phyloP scores from a whole-genome alignment of 1,139 yeast genomes.

The Meyerozyma carpophila region DNA sequence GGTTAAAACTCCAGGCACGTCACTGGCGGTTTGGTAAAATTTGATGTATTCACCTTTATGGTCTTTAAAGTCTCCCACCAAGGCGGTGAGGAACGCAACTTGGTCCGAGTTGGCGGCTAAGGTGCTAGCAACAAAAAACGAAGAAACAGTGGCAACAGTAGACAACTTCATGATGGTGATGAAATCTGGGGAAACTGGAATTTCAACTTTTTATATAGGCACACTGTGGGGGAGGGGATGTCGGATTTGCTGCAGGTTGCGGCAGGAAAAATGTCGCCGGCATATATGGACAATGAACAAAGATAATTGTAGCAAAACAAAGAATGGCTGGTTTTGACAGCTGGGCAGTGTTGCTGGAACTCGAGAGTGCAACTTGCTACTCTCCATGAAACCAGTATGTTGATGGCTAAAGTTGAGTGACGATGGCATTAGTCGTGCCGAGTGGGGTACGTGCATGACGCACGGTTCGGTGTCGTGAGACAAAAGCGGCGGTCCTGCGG shows the following conservation, averaged over 20 bases:
- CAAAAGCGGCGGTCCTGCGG: too few species aligned
- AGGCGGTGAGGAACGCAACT: slow-evolving; percentile 33
- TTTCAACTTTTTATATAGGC: not conserved
- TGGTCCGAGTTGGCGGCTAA: slow-evolving; percentile 25
- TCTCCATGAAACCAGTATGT: too few species aligned
- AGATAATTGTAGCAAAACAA: not conserved
- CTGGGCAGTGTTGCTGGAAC: too few species aligned
- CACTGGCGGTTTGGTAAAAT: slow-evolving; percentile 28
- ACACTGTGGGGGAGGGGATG: not conserved
- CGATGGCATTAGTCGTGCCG: not conserved
- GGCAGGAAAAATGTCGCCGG: not conserved
- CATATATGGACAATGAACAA: not conserved
- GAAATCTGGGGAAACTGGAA: not conserved
- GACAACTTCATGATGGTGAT: slow-evolving; percentile 16
- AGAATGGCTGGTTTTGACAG: not conserved
- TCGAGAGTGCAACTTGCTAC: too few species aligned
- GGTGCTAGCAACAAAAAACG: slow-evolving; percentile 13
- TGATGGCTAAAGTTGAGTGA: too few species aligned
- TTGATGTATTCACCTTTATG: slow-evolving; percentile 20
- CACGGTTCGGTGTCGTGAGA: not conserved
- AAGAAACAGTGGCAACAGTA: slow-evolving; percentile 8
- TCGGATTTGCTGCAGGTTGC: not conserved
- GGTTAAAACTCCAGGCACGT: slow-evolving; percentile 30
- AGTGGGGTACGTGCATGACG: not conserved
- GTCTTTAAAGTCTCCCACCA: slow-evolving; percentile 31